Evolutionary conservation across 371 early-diverging fungal species (phyloP).

Genomic region (Coemansia sp.): DNA sequence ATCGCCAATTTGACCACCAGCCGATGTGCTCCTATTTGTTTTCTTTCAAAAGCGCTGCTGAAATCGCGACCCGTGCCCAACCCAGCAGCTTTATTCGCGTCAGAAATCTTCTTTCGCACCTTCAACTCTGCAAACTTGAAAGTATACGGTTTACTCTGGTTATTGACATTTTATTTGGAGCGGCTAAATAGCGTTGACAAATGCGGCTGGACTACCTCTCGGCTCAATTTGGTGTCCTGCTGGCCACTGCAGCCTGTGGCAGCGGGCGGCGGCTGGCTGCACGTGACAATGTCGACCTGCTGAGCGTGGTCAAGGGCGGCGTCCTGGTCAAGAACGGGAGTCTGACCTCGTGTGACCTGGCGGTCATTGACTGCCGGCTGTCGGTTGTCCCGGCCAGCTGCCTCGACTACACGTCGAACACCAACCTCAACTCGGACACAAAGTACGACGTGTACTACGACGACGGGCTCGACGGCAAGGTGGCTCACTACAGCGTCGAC

Average conservation of each 20-base stretch:
- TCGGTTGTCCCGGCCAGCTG: slow-evolving; percentile 22
- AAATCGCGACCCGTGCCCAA: too few relatives aligned
- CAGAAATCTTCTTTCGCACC: too few relatives aligned
- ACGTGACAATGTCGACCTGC: not conserved
- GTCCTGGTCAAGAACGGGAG: slow-evolving; percentile 14
- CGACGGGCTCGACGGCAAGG: slow-evolving; percentile 5
- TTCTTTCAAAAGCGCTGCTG: too few relatives aligned
- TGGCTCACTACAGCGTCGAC: slow-evolving; percentile 7
- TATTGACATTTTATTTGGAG: too few relatives aligned
- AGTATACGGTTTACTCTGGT: too few relatives aligned
- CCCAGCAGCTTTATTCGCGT: too few relatives aligned
- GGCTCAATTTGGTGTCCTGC: not conserved
- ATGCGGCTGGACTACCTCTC: not conserved
- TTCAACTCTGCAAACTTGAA: too few relatives aligned
- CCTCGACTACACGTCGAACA: slow-evolving; percentile 2
- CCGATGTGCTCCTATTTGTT: too few relatives aligned
- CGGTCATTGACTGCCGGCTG: slow-evolving; percentile 14
- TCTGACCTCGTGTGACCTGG: slow-evolving; percentile 26
- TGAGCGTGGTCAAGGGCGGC: slow-evolving; percentile 15
- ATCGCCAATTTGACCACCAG: too few relatives aligned
- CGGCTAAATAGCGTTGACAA: too few relatives aligned
- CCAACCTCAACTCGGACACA: slow-evolving; percentile 1
- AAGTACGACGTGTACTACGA: slow-evolving; percentile 19
- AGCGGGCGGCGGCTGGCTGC: not conserved
- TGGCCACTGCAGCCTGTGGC: not conserved